These are phyloP conservation scores for Echria macrotheca DNA, from an alignment of 495 filamentous ascomycete genomes.

Conservation along the genomic window DNA sequence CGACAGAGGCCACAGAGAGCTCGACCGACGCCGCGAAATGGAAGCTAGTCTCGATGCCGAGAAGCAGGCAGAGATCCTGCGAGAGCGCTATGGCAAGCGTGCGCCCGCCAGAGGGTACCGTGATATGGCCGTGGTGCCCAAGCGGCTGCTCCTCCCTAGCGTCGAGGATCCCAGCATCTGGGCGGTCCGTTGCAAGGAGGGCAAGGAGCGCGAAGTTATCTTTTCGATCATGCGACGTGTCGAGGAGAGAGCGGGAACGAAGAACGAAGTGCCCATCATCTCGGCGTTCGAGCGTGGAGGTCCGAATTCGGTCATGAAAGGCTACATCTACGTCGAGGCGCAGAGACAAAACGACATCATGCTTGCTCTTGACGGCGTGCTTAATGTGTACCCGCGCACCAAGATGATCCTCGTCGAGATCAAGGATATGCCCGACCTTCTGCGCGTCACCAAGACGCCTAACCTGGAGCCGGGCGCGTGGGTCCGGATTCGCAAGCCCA, in stretches of 20 bases:
- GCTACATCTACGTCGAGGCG: slow-evolving; percentile 93
- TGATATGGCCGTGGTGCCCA: slow-evolving; percentile 69
- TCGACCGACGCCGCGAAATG: slow-evolving; percentile 85
- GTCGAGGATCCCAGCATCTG: slow-evolving; percentile 96
- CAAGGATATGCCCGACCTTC: slow-evolving; percentile 93
- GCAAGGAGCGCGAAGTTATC: slow-evolving; percentile 89
- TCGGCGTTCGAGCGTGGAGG: slow-evolving; percentile 86
- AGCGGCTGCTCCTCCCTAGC: slow-evolving; percentile 81
- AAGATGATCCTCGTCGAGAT: slow-evolving; percentile 87
- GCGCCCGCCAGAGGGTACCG: slow-evolving; percentile 41
- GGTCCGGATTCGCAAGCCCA: slow-evolving; percentile 76
- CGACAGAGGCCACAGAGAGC: slow-evolving; percentile 87
- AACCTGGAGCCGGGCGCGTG: slow-evolving; percentile 83
- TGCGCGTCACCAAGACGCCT: slow-evolving; percentile 81
- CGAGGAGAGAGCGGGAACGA: slow-evolving; percentile 66
- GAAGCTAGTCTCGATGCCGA: slow-evolving; percentile 85
- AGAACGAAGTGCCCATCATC: slow-evolving; percentile 71
- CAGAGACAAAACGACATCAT: slow-evolving; percentile 79
- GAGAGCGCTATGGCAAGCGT: slow-evolving; percentile 70
- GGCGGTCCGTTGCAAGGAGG: slow-evolving; percentile 87
- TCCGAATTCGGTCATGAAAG: slow-evolving; percentile 66
- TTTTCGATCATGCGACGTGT: slow-evolving; percentile 81
- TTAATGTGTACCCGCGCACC: slow-evolving; percentile 72
- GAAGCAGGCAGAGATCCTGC: slow-evolving; percentile 79
- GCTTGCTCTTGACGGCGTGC: slow-evolving; percentile 71